Evolutionary conservation across 306 rosid species (phyloP).

Genomic region (Prunus armeniaca): DNA sequence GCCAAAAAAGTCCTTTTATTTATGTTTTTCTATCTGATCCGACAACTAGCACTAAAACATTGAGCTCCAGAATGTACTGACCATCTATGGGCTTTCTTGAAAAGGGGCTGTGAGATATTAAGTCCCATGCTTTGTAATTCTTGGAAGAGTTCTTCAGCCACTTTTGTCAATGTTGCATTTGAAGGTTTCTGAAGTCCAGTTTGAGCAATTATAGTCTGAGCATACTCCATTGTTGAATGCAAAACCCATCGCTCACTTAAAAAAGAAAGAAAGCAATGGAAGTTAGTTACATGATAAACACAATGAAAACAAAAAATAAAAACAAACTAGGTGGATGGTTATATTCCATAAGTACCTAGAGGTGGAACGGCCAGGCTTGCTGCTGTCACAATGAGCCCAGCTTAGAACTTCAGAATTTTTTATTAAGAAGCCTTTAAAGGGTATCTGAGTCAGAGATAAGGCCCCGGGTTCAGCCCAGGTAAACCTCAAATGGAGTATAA

Average conservation of each 20-base stretch:
- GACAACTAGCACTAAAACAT: constrained; percentile 12
- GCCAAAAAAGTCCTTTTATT: neutral
- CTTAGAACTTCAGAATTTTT: constrained; percentile 63
- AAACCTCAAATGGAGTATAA: constrained; percentile 1
- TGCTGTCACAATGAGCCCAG: constrained; percentile 81
- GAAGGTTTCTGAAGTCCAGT: constrained; percentile 79
- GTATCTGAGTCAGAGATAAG: constrained; percentile 55
- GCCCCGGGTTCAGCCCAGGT: constrained; percentile 24
- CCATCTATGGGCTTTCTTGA: constrained; percentile 92
- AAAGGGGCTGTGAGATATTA: constrained; percentile 49
- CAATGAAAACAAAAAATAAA: neutral
- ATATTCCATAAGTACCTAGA: constrained; percentile 45
- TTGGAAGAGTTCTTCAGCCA: constrained; percentile 73
- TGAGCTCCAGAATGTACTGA: constrained; percentile 35
- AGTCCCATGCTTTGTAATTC: constrained; percentile 64
- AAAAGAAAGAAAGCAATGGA: constrained; percentile 20
- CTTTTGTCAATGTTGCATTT: constrained; percentile 50
- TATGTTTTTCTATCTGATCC: neutral
- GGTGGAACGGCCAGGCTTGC: constrained; percentile 77
- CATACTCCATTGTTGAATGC: constrained; percentile 83
- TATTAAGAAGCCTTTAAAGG: constrained; percentile 63
- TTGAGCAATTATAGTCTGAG: constrained; percentile 65
- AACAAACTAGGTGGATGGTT: neutral
- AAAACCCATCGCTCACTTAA: constrained; percentile 84
- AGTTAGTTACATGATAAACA: neutral